Evolutionary conservation across 78 protist genomes (phyloP).

Genomic region (Goniomonas avonlea): DNA sequence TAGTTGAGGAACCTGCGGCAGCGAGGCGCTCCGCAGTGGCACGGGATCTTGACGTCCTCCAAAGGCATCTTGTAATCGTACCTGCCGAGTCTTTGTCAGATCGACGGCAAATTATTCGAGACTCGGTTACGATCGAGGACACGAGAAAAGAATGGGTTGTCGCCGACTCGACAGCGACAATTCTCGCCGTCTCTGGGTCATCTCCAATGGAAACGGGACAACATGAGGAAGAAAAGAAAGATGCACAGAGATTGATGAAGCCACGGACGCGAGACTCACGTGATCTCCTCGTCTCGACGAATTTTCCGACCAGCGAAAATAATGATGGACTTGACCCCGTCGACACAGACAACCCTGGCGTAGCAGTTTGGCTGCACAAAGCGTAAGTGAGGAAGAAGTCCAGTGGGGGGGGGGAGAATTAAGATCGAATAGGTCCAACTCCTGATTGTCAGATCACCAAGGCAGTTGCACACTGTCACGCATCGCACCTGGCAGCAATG

Average conservation of each 20-base stretch:
- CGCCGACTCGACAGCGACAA: too few species aligned
- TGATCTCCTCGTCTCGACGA: slow-evolving; percentile 60
- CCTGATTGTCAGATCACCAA: not conserved
- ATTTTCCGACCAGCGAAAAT: slow-evolving; percentile 75
- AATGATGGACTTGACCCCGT: slow-evolving; percentile 37
- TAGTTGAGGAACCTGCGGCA: slow-evolving; percentile 61
- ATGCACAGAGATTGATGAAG: slow-evolving; percentile 1
- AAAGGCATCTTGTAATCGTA: slow-evolving; percentile 89
- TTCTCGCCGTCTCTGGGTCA: slow-evolving; percentile 34
- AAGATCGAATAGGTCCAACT: not conserved
- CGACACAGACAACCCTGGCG: slow-evolving; percentile 69
- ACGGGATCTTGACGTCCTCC: slow-evolving; percentile 85
- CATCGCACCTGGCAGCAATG: slow-evolving; percentile 79
- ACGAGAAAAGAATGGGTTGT: too few species aligned
- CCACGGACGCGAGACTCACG: not conserved
- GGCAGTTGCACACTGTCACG: not conserved
- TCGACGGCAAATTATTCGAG: too few species aligned
- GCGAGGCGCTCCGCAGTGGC: slow-evolving; percentile 69
- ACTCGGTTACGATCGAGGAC: too few species aligned
- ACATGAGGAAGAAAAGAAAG: not conserved
- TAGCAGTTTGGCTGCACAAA: slow-evolving; percentile 77
- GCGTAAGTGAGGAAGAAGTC: not conserved
- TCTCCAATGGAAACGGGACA: not conserved
- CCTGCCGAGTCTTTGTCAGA: too few species aligned
- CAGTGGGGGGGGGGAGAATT: not conserved